Percentiles rank a stretch among this genome's conserved stretches.
Conservation (phyloP, 345 rosid species). For the Laguncularia racemosa region DNA sequence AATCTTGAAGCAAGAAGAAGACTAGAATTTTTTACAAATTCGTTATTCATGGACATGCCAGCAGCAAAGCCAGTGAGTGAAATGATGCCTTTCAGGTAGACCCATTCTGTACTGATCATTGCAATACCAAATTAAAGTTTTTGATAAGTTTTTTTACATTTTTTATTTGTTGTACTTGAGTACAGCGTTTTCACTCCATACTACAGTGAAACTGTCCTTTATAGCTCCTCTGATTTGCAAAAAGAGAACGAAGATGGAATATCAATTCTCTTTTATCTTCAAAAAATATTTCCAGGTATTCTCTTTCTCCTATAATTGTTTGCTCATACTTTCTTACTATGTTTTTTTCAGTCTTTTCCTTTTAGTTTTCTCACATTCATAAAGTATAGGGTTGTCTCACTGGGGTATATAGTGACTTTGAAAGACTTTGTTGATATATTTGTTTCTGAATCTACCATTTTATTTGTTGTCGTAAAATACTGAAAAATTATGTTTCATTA, state of each 20-base stretch:
- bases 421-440: too few relatives aligned
- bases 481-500: too few relatives aligned
- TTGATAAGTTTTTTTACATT: conserved; percentile 4
- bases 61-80: conserved; percentile 78
- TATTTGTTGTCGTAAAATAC: too few relatives aligned
- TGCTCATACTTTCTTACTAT: neutral
- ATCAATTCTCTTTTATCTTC: conserved; percentile 94
- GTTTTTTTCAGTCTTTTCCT: neutral
- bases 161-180: conserved; percentile 14
- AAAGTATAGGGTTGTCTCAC: too few relatives aligned
- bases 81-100: conserved; percentile 83
- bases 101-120: conserved; percentile 1
- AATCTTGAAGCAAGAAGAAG: conserved; percentile 99
- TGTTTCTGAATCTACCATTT: too few relatives aligned
- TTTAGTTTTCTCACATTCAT: neutral
- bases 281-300: conserved; percentile 94
- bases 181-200: conserved; percentile 95
- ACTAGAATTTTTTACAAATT: conserved; percentile 80
- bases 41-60: conserved; percentile 96
- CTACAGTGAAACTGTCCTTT: conserved; percentile 98
- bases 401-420: too few relatives aligned
- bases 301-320: conserved; percentile 6
- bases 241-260: conserved; percentile 98
- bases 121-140: conserved; percentile 1
- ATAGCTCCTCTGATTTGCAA: conserved; percentile 82